These are phyloP conservation scores for Nakataea oryzae DNA, from an alignment of 2,329 filamentous ascomycete genomes.

Conservation along the genomic window DNA sequence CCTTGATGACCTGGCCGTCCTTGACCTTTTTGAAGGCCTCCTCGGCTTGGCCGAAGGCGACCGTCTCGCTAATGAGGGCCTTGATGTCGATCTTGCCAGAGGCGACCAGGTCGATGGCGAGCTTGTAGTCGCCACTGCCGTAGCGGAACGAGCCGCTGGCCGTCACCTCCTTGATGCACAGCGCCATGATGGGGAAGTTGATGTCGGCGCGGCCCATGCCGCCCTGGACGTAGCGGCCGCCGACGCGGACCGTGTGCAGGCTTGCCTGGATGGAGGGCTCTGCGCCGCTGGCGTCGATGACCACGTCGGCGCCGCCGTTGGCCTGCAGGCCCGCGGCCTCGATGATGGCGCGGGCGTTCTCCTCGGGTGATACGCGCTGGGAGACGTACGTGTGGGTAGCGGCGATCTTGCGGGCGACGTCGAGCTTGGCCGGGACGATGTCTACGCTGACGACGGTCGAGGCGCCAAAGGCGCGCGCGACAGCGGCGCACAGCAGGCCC, in stretches of 20 bases:
- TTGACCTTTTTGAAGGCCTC: slow-evolving; percentile 80
- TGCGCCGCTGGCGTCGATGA: slow-evolving; percentile 72
- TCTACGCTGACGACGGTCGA: slow-evolving; percentile 59
- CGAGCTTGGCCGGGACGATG: slow-evolving; percentile 68
- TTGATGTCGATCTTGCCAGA: slow-evolving; percentile 69
- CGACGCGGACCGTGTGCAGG: slow-evolving; percentile 59
- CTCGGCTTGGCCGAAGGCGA: slow-evolving; percentile 74
- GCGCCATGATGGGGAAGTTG: slow-evolving; percentile 81
- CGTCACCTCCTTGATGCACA: slow-evolving; percentile 83
- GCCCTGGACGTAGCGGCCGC: slow-evolving; percentile 73
- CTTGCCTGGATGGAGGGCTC: slow-evolving; percentile 68
- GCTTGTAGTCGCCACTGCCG: slow-evolving; percentile 74
- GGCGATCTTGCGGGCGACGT: slow-evolving; percentile 65
- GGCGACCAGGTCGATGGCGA: slow-evolving; percentile 68
- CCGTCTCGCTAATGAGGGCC: slow-evolving; percentile 66
- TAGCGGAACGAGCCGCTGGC: slow-evolving; percentile 86
- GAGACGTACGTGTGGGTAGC: slow-evolving; percentile 63
- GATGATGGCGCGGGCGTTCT: slow-evolving; percentile 63
- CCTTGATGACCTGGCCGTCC: slow-evolving; percentile 67
- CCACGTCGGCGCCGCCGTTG: slow-evolving; percentile 59
- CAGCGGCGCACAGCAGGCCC: slow-evolving; percentile 60
- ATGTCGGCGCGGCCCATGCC: slow-evolving; percentile 88
- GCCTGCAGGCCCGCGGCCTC: slow-evolving; percentile 44
- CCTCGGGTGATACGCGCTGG: slow-evolving; percentile 50
- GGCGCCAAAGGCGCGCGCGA: slow-evolving; percentile 69